Conservation (phyloP, 2,329 filamentous ascomycete species). For the Dactylellina sp. region DNA sequence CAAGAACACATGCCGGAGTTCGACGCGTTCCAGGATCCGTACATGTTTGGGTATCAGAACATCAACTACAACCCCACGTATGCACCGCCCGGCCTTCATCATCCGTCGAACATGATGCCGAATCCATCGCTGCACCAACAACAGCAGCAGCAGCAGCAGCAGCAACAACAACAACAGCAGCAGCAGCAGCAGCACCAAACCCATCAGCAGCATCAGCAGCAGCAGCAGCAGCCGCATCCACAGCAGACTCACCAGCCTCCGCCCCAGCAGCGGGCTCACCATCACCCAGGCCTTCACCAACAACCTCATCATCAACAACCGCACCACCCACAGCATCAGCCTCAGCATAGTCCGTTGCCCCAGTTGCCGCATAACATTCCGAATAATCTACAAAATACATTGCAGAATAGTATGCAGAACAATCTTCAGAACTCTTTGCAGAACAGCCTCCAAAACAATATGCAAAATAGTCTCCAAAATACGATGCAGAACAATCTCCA, state of each 20-base stretch:
- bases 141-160: slow-evolving; percentile 57
- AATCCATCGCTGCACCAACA: slow-evolving; percentile 57
- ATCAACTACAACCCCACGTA: slow-evolving; percentile 51
- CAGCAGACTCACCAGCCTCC: slow-evolving; percentile 59
- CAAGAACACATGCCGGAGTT: slow-evolving; percentile 56
- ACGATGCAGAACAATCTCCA: slow-evolving; percentile 33
- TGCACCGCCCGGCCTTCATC: slow-evolving; percentile 44
- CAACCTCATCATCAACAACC: slow-evolving; percentile 58
- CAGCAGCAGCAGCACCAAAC: slow-evolving; percentile 57
- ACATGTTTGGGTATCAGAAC: slow-evolving; percentile 54
- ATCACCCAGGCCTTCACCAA: slow-evolving; percentile 59
- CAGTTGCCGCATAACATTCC: slow-evolving; percentile 42
- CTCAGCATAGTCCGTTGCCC: slow-evolving; percentile 43
- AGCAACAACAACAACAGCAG: slow-evolving; percentile 48
- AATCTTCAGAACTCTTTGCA: slow-evolving; percentile 38
- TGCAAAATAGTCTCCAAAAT: slow-evolving; percentile 41
- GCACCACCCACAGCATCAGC: slow-evolving; percentile 58
- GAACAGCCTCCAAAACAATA: slow-evolving; percentile 26
- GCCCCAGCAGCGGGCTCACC: slow-evolving; percentile 58
- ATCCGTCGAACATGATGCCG: slow-evolving; percentile 55
- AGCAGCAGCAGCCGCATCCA: slow-evolving; percentile 51
- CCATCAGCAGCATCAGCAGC: slow-evolving; percentile 58
- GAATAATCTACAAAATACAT: slow-evolving; percentile 39
- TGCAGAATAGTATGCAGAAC: slow-evolving; percentile 43
- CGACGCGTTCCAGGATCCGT: slow-evolving; percentile 52